A percentile compares a stretch with the other conserved stretches of the same genome.
Evolutionary conservation across 2,329 filamentous ascomycete genomes (phyloP).

Genomic region (Ascomycota sp.): DNA sequence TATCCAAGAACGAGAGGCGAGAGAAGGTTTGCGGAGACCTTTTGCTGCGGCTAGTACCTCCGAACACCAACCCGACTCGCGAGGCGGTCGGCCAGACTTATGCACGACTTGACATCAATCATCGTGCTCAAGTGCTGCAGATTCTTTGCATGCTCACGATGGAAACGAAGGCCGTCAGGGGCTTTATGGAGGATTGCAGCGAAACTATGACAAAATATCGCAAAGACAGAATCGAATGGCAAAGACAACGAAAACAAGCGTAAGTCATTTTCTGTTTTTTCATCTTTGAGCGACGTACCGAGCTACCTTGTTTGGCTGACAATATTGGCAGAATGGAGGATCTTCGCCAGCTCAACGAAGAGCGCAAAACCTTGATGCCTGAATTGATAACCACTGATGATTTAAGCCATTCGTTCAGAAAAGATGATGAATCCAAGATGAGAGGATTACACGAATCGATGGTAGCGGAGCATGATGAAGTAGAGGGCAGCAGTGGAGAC

Average conservation of each 20-base stretch:
- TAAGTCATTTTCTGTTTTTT: constrained; percentile 16
- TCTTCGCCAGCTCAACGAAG: constrained; percentile 45
- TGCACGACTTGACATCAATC: constrained; percentile 55
- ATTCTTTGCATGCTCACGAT: constrained; percentile 69
- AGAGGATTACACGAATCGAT: constrained; percentile 38
- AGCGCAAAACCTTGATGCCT: constrained; percentile 49
- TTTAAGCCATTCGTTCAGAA: constrained; percentile 22
- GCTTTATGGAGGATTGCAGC: constrained; percentile 77
- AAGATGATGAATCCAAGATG: constrained; percentile 37
- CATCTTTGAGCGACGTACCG: not conserved
- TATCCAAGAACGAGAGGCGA: constrained; percentile 53
- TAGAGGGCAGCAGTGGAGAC: constrained; percentile 48
- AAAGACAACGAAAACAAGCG: constrained; percentile 50
- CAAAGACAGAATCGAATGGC: constrained; percentile 86
- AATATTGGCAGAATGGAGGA: constrained; percentile 38
- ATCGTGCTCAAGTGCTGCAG: constrained; percentile 58
- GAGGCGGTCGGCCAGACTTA: constrained; percentile 57
- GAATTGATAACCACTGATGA: constrained; percentile 48
- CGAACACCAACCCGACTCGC: constrained; percentile 49
- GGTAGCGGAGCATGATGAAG: constrained; percentile 33
- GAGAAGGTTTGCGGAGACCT: constrained; percentile 57
- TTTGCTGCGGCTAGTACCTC: constrained; percentile 57
- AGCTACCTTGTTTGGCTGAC: constrained; percentile 1
- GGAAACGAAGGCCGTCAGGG: constrained; percentile 65
- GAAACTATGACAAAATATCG: constrained; percentile 86